Conservation (phyloP, 441 rosid species). For the Melastoma candidum region DNA sequence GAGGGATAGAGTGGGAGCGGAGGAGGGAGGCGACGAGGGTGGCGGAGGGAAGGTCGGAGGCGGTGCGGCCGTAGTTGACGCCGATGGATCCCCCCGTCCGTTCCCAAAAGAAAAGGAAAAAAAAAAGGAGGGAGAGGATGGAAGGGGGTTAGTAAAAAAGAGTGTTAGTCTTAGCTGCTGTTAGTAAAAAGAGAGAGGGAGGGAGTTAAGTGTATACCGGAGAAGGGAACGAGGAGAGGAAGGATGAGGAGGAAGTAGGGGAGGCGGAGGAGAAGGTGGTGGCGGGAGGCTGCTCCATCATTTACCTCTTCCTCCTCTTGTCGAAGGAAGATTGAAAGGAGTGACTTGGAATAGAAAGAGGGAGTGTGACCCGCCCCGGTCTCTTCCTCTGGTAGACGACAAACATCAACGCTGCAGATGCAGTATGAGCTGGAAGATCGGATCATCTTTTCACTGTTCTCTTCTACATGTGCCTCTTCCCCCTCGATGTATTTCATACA, state of each 20-base stretch:
- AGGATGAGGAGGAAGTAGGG: constrained; percentile 14
- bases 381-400: background rate
- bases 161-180: no score
- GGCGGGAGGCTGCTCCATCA: constrained; percentile 14
- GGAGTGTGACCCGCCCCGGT: background rate
- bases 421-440: no score
- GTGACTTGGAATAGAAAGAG: constrained; percentile 4
- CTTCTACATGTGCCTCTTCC: no score
- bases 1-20: constrained; percentile 56
- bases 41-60: constrained; percentile 69
- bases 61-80: constrained; percentile 80
- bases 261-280: constrained; percentile 14
- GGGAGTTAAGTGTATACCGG: constrained; percentile 23
- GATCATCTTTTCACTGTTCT: no score
- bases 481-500: no score
- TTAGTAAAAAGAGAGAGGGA: background rate
- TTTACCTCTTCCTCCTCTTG: no score
- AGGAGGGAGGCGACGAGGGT: constrained; percentile 56
- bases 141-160: no score
- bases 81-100: constrained; percentile 74
- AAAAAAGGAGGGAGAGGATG: background rate
- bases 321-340: no score
- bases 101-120: constrained; percentile 3
- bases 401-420: no score
- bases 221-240: constrained; percentile 18